phyloP scores from a whole-genome alignment of 495 filamentous ascomycete genomes.

The Evernia prunastri region DNA sequence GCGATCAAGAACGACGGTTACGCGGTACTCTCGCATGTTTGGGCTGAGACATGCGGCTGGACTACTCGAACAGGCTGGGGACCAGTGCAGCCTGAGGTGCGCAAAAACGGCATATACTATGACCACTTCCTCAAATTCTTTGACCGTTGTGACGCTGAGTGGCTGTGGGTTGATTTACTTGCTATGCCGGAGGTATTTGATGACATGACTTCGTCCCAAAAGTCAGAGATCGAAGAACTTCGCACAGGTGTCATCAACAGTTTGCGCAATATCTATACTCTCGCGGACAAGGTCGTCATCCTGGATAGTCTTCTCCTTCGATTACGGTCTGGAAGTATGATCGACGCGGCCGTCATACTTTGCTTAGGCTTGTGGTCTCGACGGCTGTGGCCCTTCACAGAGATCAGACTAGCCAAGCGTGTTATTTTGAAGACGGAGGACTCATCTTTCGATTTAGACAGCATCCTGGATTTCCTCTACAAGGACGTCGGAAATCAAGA shows the following conservation, averaged over 20 bases:
- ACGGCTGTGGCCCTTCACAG: conserved; percentile 15
- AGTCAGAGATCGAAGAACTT: conserved; percentile 7
- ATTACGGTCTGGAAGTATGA: conserved; percentile 1
- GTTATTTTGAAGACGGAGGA: conserved; percentile 17
- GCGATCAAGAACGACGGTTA: too few relatives aligned
- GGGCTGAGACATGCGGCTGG: too few relatives aligned
- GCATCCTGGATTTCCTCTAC: conserved; percentile 8
- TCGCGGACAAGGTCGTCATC: conserved; percentile 15
- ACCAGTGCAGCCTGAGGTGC: background rate
- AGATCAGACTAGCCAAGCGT: conserved; percentile 6
- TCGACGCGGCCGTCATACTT: conserved; percentile 16
- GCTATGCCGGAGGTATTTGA: conserved; percentile 20
- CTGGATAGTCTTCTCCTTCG: conserved; percentile 11
- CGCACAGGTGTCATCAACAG: conserved; percentile 15
- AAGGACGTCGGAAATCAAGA: conserved; percentile 7
- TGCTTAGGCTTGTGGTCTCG: conserved; percentile 9
- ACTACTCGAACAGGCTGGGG: too few relatives aligned
- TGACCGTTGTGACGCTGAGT: conserved; percentile 14
- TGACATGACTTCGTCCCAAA: conserved; percentile 14
- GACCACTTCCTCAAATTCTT: conserved; percentile 1
- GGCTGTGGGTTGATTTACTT: conserved; percentile 19
- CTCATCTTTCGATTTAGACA: conserved; percentile 15
- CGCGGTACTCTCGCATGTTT: too few relatives aligned
- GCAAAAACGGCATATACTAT: conserved; percentile 7
- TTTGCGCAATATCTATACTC: conserved; percentile 6